These are phyloP conservation scores for Xylaria venustula DNA, from an alignment of 495 filamentous ascomycete species.

Conservation along the genomic window DNA sequence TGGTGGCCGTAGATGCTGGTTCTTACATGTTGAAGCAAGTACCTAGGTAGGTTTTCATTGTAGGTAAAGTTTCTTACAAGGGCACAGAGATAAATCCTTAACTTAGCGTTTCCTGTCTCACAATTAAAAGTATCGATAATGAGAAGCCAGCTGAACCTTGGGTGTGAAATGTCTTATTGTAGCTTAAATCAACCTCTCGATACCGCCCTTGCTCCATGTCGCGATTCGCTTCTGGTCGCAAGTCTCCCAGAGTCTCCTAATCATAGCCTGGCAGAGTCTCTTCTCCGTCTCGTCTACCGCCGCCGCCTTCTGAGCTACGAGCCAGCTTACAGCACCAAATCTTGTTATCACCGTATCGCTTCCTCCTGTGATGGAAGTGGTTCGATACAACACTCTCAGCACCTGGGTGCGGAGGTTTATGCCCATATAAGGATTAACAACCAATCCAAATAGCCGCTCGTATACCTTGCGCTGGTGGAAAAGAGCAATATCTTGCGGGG, in stretches of 20 bases:
- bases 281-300: conserved; percentile 41
- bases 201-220: conserved; percentile 62
- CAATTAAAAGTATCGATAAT: too few relatives aligned
- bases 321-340: conserved; percentile 79
- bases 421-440: conserved; percentile 62
- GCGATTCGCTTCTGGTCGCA: conserved; percentile 66
- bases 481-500: conserved; percentile 67
- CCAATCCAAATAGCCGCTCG: conserved; percentile 72
- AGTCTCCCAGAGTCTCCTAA: conserved; percentile 62
- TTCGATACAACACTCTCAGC: conserved; percentile 69
- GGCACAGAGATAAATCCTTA: too few relatives aligned
- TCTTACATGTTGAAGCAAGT: too few relatives aligned
- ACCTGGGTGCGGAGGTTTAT: conserved; percentile 63
- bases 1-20: too few relatives aligned
- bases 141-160: not conserved
- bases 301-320: conserved; percentile 54
- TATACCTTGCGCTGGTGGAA: conserved; percentile 79
- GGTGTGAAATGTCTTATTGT: not conserved
- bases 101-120: too few relatives aligned
- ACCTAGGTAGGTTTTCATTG: too few relatives aligned
- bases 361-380: conserved; percentile 69
- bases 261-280: conserved; percentile 55
- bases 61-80: too few relatives aligned
- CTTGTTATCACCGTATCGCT: conserved; percentile 84
- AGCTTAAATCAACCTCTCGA: conserved; percentile 24